Conservation (phyloP, 2,329 filamentous ascomycete genomes). For the Lasiodiplodia sp. region DNA sequence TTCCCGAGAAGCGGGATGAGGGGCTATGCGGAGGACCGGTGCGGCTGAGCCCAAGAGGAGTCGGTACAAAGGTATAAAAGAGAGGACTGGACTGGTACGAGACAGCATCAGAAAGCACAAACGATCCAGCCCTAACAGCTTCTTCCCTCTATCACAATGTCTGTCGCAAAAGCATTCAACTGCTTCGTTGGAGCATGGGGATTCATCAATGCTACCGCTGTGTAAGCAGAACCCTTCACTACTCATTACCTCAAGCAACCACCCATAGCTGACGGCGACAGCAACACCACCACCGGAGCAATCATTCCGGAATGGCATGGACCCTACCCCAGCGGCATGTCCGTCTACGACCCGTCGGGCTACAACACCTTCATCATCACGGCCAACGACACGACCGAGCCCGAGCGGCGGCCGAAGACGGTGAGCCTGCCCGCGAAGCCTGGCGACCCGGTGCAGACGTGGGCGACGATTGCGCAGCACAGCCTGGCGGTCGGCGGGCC, state of each 20-base stretch:
- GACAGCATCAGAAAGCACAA: background rate
- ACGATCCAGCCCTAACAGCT: too few relatives aligned
- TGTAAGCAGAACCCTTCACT: background rate
- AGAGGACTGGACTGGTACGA: background rate
- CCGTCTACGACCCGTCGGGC: slow-evolving; percentile 14
- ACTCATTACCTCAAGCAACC: background rate
- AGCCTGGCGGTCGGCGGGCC: slow-evolving; percentile 1
- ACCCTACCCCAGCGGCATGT: slow-evolving; percentile 9
- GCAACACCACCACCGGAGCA: slow-evolving; percentile 15
- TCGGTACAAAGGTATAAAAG: background rate
- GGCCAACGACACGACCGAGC: slow-evolving; percentile 18
- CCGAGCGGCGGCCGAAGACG: background rate
- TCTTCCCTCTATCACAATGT: too few relatives aligned
- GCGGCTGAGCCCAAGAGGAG: background rate
- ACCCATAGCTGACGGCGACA: background rate
- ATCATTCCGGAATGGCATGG: slow-evolving; percentile 20
- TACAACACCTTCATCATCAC: slow-evolving; percentile 13
- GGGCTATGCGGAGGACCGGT: background rate
- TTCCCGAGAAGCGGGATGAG: background rate
- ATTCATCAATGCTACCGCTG: background rate
- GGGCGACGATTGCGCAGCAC: slow-evolving; percentile 10
- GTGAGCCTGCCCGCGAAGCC: slow-evolving; percentile 9
- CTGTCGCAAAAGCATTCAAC: background rate
- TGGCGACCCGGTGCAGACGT: background rate
- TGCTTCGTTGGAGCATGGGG: slow-evolving; percentile 6